A percentile compares a stretch with the other conserved stretches of the same genome.
phyloP scores from a whole-genome alignment of 768 basidiomycete species.

The Mycena filopes region DNA sequence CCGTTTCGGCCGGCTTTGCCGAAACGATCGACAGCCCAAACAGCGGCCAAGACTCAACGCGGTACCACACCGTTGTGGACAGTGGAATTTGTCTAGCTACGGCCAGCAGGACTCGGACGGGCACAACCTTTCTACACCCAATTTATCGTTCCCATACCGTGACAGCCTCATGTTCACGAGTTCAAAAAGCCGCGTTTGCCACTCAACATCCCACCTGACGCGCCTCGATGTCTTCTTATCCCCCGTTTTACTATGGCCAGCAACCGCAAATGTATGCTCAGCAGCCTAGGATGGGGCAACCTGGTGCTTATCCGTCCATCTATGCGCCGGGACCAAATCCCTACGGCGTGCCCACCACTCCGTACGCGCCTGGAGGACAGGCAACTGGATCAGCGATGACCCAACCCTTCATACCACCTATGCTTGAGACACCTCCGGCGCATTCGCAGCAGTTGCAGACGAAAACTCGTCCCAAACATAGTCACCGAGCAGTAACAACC shows the following conservation, averaged over 20 bases:
- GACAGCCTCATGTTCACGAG: conserved; percentile 35
- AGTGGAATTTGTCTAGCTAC: too few species aligned
- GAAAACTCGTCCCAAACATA: conserved; percentile 31
- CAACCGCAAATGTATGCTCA: conserved; percentile 31
- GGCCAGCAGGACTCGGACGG: too few species aligned
- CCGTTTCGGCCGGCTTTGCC: too few species aligned
- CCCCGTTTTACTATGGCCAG: conserved; percentile 30
- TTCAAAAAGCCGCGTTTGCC: conserved; percentile 23
- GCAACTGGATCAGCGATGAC: conserved; percentile 4
- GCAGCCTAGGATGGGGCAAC: conserved; percentile 48
- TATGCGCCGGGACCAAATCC: conserved; percentile 35
- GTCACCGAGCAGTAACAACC: conserved; percentile 36
- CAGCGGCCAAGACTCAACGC: too few species aligned
- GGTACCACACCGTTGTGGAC: too few species aligned
- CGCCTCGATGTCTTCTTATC: conserved; percentile 27
- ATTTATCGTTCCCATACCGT: conserved; percentile 10
- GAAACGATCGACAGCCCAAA: too few species aligned
- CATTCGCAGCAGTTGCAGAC: conserved; percentile 30
- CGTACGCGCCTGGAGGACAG: too few species aligned
- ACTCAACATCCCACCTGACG: conserved; percentile 19
- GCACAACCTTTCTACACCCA: background rate
- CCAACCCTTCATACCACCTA: conserved; percentile 35
- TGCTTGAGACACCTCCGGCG: conserved; percentile 22
- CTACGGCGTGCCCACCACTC: conserved; percentile 17
- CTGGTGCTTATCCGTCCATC: conserved; percentile 46